These are phyloP conservation scores for Coemansia aciculifera DNA, from an alignment of 192 early-diverging fungal species.

Conservation along the genomic window DNA sequence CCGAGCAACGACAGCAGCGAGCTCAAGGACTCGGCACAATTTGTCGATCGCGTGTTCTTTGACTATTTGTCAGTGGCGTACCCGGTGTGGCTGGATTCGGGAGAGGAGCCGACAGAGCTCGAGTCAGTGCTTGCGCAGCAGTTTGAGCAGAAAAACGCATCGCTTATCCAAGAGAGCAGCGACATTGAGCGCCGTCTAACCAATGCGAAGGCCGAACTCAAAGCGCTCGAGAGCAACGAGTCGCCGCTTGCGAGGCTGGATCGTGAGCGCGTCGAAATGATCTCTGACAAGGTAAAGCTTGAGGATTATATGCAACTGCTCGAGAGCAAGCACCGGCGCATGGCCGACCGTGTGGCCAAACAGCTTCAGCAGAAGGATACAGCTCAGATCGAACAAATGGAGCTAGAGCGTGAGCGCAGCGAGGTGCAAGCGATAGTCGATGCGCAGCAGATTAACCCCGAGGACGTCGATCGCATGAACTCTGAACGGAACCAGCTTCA, in stretches of 20 bases:
- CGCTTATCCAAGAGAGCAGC: constrained; percentile 54
- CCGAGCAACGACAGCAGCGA: constrained; percentile 28
- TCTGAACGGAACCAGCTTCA: constrained; percentile 70
- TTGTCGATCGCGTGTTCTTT: constrained; percentile 72
- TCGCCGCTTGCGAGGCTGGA: constrained; percentile 59
- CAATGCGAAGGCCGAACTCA: constrained; percentile 53
- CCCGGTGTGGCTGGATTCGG: constrained; percentile 61
- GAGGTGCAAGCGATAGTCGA: constrained; percentile 67
- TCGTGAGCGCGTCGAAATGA: constrained; percentile 57
- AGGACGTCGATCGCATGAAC: constrained; percentile 81
- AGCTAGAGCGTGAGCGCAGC: constrained; percentile 57
- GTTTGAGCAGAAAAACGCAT: constrained; percentile 68
- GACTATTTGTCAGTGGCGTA: constrained; percentile 69
- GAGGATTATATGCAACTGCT: constrained; percentile 50
- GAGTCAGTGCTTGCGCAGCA: constrained; percentile 58
- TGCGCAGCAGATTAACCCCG: constrained; percentile 71
- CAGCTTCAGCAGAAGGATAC: constrained; percentile 46
- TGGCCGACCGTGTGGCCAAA: constrained; percentile 39
- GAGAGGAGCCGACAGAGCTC: constrained; percentile 65
- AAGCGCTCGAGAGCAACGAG: constrained; percentile 40
- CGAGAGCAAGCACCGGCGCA: constrained; percentile 58
- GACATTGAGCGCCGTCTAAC: constrained; percentile 58
- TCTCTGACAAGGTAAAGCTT: constrained; percentile 64
- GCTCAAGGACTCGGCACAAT: constrained; percentile 51
- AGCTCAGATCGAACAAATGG: constrained; percentile 48